Percentiles rank a stretch among this genome's conserved stretches.
phyloP scores from a whole-genome alignment of 441 rosid species.

The Gossypium trilobum region DNA sequence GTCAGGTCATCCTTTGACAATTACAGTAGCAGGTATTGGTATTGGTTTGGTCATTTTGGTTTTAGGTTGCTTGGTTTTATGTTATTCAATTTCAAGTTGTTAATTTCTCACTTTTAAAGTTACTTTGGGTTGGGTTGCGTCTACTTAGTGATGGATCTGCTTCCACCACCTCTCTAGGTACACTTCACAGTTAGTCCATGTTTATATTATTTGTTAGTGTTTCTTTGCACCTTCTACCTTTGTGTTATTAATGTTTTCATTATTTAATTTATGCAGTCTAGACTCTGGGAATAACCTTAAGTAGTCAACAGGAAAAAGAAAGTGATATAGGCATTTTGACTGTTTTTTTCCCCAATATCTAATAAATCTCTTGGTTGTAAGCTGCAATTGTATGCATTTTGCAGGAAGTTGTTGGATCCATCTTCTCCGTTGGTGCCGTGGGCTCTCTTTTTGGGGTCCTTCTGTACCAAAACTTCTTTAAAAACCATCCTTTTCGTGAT shows the following conservation, averaged over 20 bases:
- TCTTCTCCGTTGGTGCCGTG: conserved; percentile 48
- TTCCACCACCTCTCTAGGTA: not conserved
- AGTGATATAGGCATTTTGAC: not conserved
- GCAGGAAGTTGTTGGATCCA: conserved; percentile 60
- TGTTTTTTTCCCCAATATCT: not conserved
- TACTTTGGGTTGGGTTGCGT: not conserved
- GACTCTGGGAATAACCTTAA: not conserved
- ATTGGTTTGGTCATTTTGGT: not conserved
- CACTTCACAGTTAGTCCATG: not conserved
- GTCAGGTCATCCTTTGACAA: not conserved
- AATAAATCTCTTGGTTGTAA: not conserved
- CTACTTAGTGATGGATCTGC: not conserved
- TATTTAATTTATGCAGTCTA: not conserved
- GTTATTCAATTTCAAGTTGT: not conserved
- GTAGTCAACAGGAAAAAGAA: not conserved
- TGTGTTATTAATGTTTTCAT: not conserved
- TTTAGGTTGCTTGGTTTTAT: not conserved
- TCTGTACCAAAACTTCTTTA: conserved; percentile 46
- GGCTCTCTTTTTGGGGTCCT: conserved; percentile 61
- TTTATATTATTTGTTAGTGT: not conserved
- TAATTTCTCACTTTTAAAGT: not conserved
- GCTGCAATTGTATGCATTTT: conserved; percentile 9
- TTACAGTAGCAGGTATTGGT: not conserved
- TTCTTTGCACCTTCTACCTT: not conserved
- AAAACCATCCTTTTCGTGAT: conserved; percentile 44